Evolutionary conservation across 1,139 yeast species (phyloP).

Genomic region (Geotrichum histeridarum): DNA sequence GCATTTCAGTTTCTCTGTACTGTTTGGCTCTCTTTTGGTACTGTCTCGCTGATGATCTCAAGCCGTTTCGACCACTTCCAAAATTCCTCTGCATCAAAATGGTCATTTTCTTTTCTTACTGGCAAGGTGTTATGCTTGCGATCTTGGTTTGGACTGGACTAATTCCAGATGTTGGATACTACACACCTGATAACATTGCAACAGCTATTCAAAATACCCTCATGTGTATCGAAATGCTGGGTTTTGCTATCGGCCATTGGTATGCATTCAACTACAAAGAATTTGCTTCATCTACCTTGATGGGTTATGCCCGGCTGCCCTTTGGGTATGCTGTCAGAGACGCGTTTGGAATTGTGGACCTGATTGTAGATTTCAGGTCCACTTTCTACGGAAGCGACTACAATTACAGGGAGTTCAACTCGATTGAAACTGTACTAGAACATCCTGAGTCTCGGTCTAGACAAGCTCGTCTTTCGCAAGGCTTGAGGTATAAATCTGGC

Average conservation of each 20-base stretch:
- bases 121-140: constrained; percentile 83
- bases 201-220: constrained; percentile 69
- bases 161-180: constrained; percentile 39
- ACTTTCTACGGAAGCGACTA: constrained; percentile 74
- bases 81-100: constrained; percentile 89
- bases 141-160: constrained; percentile 53
- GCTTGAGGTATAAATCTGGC: constrained; percentile 71
- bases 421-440: constrained; percentile 64
- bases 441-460: constrained; percentile 65
- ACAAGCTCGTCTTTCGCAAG: constrained; percentile 71
- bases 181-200: constrained; percentile 39
- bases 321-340: constrained; percentile 65
- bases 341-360: constrained; percentile 68
- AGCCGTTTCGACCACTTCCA: constrained; percentile 81
- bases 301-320: constrained; percentile 61
- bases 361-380: constrained; percentile 67
- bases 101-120: constrained; percentile 90
- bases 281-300: constrained; percentile 55
- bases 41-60: constrained; percentile 69
- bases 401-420: constrained; percentile 78
- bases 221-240: constrained; percentile 77
- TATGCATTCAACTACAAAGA: constrained; percentile 74
- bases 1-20: constrained; percentile 78
- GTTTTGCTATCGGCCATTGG: constrained; percentile 86
- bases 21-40: constrained; percentile 90